Base-by-base conservation (phyloP, 2,329 filamentous ascomycete genomes). In the Dryadomyces quercivorus region DNA sequence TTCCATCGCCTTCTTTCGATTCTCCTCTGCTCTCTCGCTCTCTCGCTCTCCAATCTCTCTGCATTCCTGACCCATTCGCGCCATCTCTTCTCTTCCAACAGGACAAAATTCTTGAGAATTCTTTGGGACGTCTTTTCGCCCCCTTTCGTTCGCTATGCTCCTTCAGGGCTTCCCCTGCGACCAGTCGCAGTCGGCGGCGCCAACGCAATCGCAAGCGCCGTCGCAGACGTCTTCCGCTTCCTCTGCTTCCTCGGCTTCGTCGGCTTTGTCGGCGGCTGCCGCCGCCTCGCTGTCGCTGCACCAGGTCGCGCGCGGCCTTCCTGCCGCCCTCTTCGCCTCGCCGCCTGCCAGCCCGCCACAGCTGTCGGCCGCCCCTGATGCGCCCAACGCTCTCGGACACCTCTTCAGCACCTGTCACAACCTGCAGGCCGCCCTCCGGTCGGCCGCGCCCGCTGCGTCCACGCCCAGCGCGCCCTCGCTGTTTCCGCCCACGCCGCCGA, bases 341-440 rank as follows among this genome's bases (percentile, higher is more conserved):
- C 81, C 81, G 51, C 80, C 80, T 54, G 71, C 78, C 61, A 77
- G 77, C 65, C 77, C 78, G 53, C 74, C 76, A 6, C 69, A 71
- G 48, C 43, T 50, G 42, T 73, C 72, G 43, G 65, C 74, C 26
- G 26, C 26, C 26, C 26, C 26, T 8, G 8, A 31, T 8, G 26
- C 26, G 4, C 69, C 74, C 57, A 68, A 67, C 52, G 68, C 75
- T 20, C 68, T 81, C 60, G 72, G 70, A 63, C 77, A 76, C 66
- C 74, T 84, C 62, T 75, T 80, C 66, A 74, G 70, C 57, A 77
- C 79, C 49, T 84, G 80, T 64, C 79, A 78, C 65, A 78, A 76
- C 5, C 74, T 84, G 0, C 81, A 84, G 62, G 76, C 75, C 2
- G 77, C 83, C 62, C 72, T 83, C 15, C 42, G 3, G 22, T 43